These are phyloP conservation scores for Calonectria multiphialidica DNA, from an alignment of 2,329 filamentous ascomycete genomes.

Conservation along the genomic window DNA sequence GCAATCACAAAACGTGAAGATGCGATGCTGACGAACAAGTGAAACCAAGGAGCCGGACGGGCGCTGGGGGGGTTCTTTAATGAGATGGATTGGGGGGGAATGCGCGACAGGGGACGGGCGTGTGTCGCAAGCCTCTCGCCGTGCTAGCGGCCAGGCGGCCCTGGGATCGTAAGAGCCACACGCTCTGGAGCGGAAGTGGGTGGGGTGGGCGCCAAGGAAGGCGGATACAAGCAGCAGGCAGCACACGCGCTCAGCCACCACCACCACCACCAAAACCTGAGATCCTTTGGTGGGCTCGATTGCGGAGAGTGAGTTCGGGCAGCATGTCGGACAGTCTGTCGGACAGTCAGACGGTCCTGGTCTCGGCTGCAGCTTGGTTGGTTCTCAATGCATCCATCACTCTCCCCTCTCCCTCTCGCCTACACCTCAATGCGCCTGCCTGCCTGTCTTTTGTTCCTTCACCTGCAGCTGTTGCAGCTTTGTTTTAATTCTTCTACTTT, in stretches of 20 bases:
- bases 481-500: neutral
- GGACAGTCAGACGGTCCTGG: neutral
- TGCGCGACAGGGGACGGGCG: neutral
- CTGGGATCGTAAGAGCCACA: neutral
- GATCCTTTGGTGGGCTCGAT: neutral
- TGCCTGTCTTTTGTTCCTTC: too few relatives aligned
- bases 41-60: neutral
- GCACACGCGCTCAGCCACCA: slow-evolving; percentile 19
- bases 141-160: neutral
- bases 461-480: neutral
- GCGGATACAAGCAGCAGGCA: slow-evolving; percentile 1
- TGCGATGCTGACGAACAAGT: slow-evolving; percentile 19
- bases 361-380: neutral
- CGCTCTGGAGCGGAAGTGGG: neutral
- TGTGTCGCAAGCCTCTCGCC: neutral
- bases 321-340: neutral
- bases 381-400: neutral
- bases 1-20: slow-evolving; percentile 15
- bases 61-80: slow-evolving; percentile 19
- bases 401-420: neutral
- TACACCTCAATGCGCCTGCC: too few relatives aligned
- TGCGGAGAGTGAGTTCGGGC: neutral
- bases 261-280: too few relatives aligned
- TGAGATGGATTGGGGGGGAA: neutral
- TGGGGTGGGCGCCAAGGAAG: neutral